Percentiles rank a stretch among this genome's conserved stretches.
phyloP scores from a whole-genome alignment of 1,139 yeast genomes.

The Suhomyces choctaworum region DNA sequence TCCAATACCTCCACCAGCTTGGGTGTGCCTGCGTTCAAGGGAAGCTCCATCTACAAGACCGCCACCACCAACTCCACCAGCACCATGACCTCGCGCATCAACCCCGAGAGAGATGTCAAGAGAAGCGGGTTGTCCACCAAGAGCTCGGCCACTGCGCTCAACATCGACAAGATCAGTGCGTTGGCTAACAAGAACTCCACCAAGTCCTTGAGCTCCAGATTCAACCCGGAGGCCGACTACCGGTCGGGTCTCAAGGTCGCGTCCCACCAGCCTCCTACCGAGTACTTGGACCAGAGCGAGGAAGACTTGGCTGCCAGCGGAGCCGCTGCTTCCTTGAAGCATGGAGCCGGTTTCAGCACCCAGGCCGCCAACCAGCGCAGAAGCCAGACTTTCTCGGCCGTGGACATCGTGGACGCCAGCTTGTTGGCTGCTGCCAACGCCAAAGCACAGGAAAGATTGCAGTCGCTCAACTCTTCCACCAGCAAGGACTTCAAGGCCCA shows the following conservation, averaged over 20 bases:
- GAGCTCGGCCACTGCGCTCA: slow-evolving; percentile 30
- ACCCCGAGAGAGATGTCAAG: slow-evolving; percentile 44
- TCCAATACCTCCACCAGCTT: slow-evolving; percentile 21
- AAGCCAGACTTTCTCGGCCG: slow-evolving; percentile 38
- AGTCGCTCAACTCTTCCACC: slow-evolving; percentile 33
- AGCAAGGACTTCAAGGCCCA: slow-evolving; percentile 42
- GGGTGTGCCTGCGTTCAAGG: slow-evolving; percentile 43
- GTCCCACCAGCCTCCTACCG: slow-evolving; percentile 23
- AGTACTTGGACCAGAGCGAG: slow-evolving; percentile 30
- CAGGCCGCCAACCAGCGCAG: slow-evolving; percentile 31
- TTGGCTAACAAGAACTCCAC: slow-evolving; percentile 48
- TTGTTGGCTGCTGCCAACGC: slow-evolving; percentile 63
- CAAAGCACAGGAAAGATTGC: slow-evolving; percentile 56
- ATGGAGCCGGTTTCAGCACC: slow-evolving; percentile 29
- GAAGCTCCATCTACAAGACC: slow-evolving; percentile 38
- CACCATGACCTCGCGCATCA: slow-evolving; percentile 49
- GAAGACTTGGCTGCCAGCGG: slow-evolving; percentile 40
- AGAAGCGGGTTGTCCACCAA: slow-evolving; percentile 49
- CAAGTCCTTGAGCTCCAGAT: slow-evolving; percentile 42
- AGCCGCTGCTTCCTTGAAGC: slow-evolving; percentile 40
- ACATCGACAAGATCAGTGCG: slow-evolving; percentile 43
- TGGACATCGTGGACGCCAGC: slow-evolving; percentile 51
- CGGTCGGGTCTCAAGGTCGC: slow-evolving; percentile 39
- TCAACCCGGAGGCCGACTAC: slow-evolving; percentile 47
- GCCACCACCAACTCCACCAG: slow-evolving; percentile 47